Percentiles rank a stretch among this genome's conserved stretches.
These are phyloP conservation scores for Amoebophrya sp. DNA, from an alignment of 169 alveolate genomes.

Conservation along the genomic window DNA sequence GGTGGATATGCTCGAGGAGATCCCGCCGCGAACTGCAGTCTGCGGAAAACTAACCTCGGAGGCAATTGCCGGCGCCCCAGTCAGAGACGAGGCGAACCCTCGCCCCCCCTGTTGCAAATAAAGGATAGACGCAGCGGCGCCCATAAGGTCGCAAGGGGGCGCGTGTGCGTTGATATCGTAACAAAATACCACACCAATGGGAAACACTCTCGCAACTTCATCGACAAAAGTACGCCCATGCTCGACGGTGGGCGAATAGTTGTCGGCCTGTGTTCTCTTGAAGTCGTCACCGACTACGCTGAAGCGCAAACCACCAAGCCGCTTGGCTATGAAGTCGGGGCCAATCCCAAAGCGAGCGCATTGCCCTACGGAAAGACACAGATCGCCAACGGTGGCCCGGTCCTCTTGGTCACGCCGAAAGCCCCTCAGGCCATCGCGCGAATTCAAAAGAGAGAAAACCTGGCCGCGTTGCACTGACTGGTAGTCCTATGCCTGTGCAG, in stretches of 20 bases:
- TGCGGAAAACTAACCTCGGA: neutral
- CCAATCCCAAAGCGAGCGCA: neutral
- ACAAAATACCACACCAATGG: neutral
- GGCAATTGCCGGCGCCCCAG: neutral
- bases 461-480: too few species aligned
- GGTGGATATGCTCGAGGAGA: neutral
- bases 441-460: neutral
- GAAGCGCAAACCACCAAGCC: neutral
- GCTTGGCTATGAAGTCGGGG: neutral
- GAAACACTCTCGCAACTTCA: neutral
- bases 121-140: neutral
- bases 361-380: neutral
- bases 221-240: neutral
- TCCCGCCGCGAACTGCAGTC: neutral
- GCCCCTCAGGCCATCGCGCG: neutral
- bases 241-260: neutral
- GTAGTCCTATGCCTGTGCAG: too few species aligned
- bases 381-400: neutral
- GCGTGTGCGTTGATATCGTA: neutral
- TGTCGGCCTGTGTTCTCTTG: neutral
- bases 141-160: neutral
- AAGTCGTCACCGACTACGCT: neutral
- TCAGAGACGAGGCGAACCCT: neutral
- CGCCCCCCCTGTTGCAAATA: neutral
- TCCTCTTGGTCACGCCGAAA: neutral